These are phyloP conservation scores for Neckera pumila DNA, from an alignment of 225 moss, liverwort and hornwort species.

Conservation along the genomic window DNA sequence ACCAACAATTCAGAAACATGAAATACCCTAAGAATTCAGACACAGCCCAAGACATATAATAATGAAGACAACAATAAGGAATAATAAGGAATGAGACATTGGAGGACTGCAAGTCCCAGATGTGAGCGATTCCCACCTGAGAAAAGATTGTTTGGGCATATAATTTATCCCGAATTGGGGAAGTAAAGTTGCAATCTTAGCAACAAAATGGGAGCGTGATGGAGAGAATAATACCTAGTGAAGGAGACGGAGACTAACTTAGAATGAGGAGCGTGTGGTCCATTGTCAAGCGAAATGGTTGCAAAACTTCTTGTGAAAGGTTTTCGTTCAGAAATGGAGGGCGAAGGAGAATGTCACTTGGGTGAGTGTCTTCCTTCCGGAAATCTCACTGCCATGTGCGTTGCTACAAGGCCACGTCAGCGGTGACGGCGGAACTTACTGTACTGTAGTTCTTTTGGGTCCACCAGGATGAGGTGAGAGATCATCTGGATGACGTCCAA, in stretches of 20 bases:
- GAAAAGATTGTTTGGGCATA: neutral
- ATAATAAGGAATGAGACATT: neutral
- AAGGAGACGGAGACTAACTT: neutral
- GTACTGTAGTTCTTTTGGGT: neutral
- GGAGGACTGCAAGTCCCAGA: neutral
- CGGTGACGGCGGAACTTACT: neutral
- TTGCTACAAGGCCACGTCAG: neutral
- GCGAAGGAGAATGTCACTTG: neutral
- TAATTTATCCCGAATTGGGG: neutral
- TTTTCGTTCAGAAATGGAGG: neutral
- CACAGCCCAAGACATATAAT: neutral
- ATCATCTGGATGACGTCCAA: neutral
- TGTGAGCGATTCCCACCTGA: neutral
- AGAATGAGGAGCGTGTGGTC: neutral
- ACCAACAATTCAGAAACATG: neutral
- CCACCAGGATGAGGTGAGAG: neutral
- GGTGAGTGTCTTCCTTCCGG: neutral
- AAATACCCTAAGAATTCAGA: neutral
- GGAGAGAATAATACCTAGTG: neutral
- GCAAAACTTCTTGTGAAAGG: neutral
- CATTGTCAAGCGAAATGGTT: neutral
- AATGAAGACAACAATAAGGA: too few species aligned
- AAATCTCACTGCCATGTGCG: neutral
- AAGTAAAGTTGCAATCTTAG: neutral
- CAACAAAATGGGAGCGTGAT: neutral